A percentile compares a stretch with the other conserved stretches of the same genome.
phyloP scores from a whole-genome alignment of 2,329 filamentous ascomycete genomes.

The Aspergillus ochraceoroseus region DNA sequence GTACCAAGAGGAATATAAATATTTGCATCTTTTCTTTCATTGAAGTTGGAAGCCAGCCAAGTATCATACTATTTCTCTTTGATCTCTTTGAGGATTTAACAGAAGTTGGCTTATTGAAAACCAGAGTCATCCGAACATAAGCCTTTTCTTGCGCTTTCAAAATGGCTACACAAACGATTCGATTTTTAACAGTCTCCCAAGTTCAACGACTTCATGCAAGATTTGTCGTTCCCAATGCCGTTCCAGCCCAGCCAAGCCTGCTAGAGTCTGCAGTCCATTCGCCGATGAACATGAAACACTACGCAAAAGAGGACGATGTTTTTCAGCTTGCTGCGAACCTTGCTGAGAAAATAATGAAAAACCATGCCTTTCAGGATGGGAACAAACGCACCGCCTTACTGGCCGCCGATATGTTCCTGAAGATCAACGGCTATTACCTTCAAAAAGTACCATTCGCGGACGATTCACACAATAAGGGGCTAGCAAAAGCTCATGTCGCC shows the following conservation, averaged over 20 bases:
- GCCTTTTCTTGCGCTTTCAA: background rate
- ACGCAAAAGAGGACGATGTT: conserved; percentile 21
- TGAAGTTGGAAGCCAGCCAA: too few species aligned
- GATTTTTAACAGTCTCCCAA: conserved; percentile 16
- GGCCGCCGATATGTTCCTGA: conserved; percentile 31
- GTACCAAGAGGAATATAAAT: background rate
- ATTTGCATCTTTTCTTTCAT: background rate
- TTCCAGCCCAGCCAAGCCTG: conserved; percentile 21
- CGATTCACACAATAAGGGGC: conserved; percentile 5
- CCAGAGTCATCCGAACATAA: too few species aligned
- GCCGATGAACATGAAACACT: conserved; percentile 27
- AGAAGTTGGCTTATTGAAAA: too few species aligned
- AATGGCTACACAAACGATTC: conserved; percentile 13
- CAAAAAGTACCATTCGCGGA: conserved; percentile 16
- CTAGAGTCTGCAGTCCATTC: conserved; percentile 28
- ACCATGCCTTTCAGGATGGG: conserved; percentile 30
- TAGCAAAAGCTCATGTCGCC: conserved; percentile 18
- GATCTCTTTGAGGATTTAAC: too few species aligned
- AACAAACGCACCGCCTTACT: conserved; percentile 32
- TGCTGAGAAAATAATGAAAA: conserved; percentile 31
- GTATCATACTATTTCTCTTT: too few species aligned
- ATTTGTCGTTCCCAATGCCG: conserved; percentile 9
- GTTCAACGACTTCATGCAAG: conserved; percentile 9
- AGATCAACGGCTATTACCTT: conserved; percentile 28
- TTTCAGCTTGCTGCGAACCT: conserved; percentile 29